A percentile compares a stretch with the other conserved stretches of the same genome.
Conservation (phyloP, 441 rosid genomes). For the Brassica balearica region DNA sequence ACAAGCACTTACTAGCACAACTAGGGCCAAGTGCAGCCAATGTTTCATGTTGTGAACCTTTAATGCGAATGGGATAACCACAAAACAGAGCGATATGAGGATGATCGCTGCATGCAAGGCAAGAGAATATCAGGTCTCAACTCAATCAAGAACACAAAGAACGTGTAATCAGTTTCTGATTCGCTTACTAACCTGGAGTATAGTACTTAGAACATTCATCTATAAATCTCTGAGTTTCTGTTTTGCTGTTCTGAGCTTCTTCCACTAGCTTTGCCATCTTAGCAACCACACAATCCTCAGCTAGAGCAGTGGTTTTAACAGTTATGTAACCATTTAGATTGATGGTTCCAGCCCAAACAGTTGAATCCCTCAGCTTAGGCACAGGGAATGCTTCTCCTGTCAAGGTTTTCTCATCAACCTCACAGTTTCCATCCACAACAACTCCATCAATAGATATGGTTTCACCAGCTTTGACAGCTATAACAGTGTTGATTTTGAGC, state of each 20-base stretch:
- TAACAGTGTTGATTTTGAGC: conserved; percentile 66
- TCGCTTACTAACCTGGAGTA: conserved; percentile 71
- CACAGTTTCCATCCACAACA: conserved; percentile 82
- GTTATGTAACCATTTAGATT: conserved; percentile 82
- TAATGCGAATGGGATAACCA: conserved; percentile 59
- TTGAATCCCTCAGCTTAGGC: conserved; percentile 66
- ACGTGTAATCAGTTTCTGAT: conserved; percentile 4
- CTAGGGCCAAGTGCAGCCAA: conserved; percentile 84
- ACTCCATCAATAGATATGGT: conserved; percentile 89
- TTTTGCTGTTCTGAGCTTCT: conserved; percentile 88
- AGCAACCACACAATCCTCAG: conserved; percentile 86
- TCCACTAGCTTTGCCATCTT: conserved; percentile 94
- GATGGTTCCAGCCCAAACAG: conserved; percentile 92
- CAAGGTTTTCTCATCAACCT: conserved; percentile 88
- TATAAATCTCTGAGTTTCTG: conserved; percentile 70
- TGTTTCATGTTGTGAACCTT: conserved; percentile 48
- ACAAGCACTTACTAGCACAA: conserved; percentile 87
- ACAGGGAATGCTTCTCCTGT: conserved; percentile 94
- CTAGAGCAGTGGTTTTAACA: conserved; percentile 75
- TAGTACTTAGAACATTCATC: conserved; percentile 78
- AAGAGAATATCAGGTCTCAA: background rate
- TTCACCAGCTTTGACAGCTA: conserved; percentile 90
- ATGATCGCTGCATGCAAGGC: conserved; percentile 58
- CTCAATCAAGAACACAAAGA: background rate
- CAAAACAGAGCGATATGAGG: conserved; percentile 56